These are phyloP conservation scores for Zygotorulaspora florentina DNA, from an alignment of 805 yeast species.

Conservation along the genomic window DNA sequence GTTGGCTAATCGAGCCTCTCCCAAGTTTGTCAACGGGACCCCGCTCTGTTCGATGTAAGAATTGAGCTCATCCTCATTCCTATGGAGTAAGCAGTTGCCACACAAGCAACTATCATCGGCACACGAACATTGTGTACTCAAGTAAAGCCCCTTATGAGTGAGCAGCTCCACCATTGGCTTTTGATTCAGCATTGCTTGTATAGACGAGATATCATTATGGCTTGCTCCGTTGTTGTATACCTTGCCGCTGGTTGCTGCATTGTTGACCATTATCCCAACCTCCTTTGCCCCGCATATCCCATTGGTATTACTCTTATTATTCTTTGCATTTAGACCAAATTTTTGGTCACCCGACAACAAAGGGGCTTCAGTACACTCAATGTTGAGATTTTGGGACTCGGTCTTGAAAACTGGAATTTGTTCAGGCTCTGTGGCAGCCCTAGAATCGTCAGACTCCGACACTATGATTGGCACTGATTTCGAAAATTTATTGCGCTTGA, in stretches of 20 bases:
- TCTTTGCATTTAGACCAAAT: too few species aligned
- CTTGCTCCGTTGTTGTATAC: background rate
- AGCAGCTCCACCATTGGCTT: conserved; percentile 29
- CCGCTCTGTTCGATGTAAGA: conserved; percentile 30
- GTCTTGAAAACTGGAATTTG: too few species aligned
- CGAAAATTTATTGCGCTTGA: too few species aligned
- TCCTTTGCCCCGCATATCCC: too few species aligned
- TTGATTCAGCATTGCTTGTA: background rate
- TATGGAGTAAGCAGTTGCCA: conserved; percentile 33
- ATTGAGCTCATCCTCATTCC: conserved; percentile 34
- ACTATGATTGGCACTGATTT: background rate
- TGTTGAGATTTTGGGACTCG: too few species aligned
- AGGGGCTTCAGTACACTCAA: too few species aligned
- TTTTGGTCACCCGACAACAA: too few species aligned
- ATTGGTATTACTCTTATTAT: background rate
- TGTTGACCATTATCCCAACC: background rate
- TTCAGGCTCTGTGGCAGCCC: too few species aligned
- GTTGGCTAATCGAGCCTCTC: conserved; percentile 22
- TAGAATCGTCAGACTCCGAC: background rate
- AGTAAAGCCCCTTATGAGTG: conserved; percentile 32
- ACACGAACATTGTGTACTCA: conserved; percentile 35
- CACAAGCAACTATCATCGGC: conserved; percentile 32
- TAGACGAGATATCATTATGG: background rate
- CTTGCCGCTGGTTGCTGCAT: background rate
- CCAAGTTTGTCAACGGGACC: conserved; percentile 29